Evolutionary conservation across 768 basidiomycete genomes (phyloP).

Genomic region (Aureoboletus auriporus): DNA sequence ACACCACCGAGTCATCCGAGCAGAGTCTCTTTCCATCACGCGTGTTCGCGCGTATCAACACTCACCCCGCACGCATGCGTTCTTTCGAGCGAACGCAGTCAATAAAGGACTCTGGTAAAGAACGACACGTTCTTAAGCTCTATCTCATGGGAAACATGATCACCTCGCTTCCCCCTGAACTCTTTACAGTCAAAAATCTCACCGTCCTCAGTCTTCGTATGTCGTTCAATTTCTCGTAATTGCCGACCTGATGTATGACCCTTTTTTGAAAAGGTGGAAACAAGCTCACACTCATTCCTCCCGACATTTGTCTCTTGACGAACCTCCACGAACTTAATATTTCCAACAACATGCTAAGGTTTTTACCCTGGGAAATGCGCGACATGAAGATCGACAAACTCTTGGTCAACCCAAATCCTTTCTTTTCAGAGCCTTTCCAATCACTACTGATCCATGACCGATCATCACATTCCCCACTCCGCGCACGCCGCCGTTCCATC

Average conservation of each 20-base stretch:
- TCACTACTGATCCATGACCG: neutral
- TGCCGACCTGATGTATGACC: neutral
- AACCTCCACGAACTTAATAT: conserved; percentile 60
- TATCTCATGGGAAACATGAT: conserved; percentile 57
- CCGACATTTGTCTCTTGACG: conserved; percentile 53
- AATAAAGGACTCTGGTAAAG: conserved; percentile 32
- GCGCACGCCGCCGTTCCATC: conserved; percentile 11
- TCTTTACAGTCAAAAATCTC: conserved; percentile 54
- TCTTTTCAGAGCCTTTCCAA: conserved; percentile 36
- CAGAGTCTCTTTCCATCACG: conserved; percentile 23
- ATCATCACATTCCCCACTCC: neutral
- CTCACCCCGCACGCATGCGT: conserved; percentile 28
- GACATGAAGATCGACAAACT: conserved; percentile 49
- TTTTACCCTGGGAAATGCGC: conserved; percentile 64
- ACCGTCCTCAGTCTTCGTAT: conserved; percentile 62
- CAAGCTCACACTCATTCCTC: conserved; percentile 50
- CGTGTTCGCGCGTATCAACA: conserved; percentile 31
- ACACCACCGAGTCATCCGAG: conserved; percentile 36
- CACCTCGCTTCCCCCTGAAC: conserved; percentile 46
- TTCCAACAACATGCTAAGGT: conserved; percentile 52
- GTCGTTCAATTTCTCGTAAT: conserved; percentile 22
- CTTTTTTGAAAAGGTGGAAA: conserved; percentile 47
- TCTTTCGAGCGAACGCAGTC: conserved; percentile 27
- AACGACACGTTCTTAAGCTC: conserved; percentile 50
- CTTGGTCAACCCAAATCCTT: conserved; percentile 57